Evolutionary conservation across 208 protist genomes (phyloP), one percentile per base, ranked within the genome.

Genomic region (Wallacemonas collosoma): DNA sequence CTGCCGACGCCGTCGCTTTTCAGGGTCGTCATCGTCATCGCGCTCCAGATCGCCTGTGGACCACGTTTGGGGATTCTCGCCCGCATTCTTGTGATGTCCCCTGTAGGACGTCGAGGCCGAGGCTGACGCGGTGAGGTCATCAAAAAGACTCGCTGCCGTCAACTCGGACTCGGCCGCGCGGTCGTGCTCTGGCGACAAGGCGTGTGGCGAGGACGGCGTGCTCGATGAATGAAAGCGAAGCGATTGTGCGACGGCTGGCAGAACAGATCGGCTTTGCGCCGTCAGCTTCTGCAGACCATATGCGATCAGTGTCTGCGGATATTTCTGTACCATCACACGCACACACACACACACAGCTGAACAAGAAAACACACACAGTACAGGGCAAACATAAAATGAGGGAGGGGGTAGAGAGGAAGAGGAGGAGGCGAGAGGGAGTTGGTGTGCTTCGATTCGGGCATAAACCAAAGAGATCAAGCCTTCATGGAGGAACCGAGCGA

Each of bases 1-100:
- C 14, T 54, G 50, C 0, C 76, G 79, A 9, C 73, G 64, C 1
- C 35, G 63, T 60, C 81, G 35, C 38, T 53, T 15, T 4, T 70
- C 60, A 7, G 56, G 62, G 39, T 72, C 69, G 6, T 40, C 74
- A 36, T 43, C 51, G 15, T 17, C 76, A 2, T 47, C 26, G 15
- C 1, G 41, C 56, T 39, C 61, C 44, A 44, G 26, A 26, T 26
- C 26, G 26, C 26, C 26, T 26, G 26, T 26, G 26, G 26, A 26
- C 76, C 3, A 65, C 66, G 55, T 43, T 67, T 55, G 3, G 50
- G 0, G 53, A 58, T n/a, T 36, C 53, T 58, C 53, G n/a, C 14
- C 53, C 68, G 15, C 9, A 55, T 26, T 26, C 26, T 26, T 26
- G 26, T 26, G 26, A 38, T 35, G 43, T 3, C 36, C 11, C 14